Evolutionary conservation across 2,329 filamentous ascomycete species (phyloP), one percentile per base, ranked within the genome.

Genomic region (Uncinocarpus reesii): DNA sequence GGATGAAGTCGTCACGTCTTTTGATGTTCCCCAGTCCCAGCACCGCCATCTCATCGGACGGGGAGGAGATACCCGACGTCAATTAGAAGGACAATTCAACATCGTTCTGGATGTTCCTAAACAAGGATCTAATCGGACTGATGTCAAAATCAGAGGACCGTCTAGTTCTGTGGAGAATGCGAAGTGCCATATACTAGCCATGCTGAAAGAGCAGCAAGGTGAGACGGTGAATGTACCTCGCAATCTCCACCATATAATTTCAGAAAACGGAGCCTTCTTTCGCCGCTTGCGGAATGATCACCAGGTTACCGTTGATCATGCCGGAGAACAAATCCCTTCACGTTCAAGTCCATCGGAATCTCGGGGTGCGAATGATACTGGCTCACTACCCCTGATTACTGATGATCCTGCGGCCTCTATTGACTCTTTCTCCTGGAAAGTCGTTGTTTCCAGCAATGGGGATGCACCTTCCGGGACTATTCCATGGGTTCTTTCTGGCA

Each of bases 231-330:
- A 84, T 57, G 78, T 98, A 7, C 90, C 92, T 8, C 79, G 81
- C 51, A 79, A 81, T 57, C 73, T 92, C 52, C 92, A 98, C 71
- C 86, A 96, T 64, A 70, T 76, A 51, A 77, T 98, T 56, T 57
- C 66, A 7, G 90, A 95, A 64, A 89, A 90, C 55, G 92, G 90
- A 1, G 83, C 88, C 58, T 85, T 96, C 71, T 95, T 96, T 84
- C 86, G 90, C 56, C 84, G 81, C 59, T 80, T 98, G 35, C 81
- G 84, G 55, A 89, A 81, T 65, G 85, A 95, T 61, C 77, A 86
- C 67, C 83, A 86, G 57, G 87, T 98, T 56, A 92, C 84, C 0
- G 84, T 98, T 46, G 89, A 96, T 65, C 92, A 96, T 63, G 85
- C 80, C 48, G 88, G 89, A 37, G 80, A 92, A 52, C 71, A 83